Percentiles rank a stretch among this genome's conserved stretches.
These are phyloP conservation scores for Sorghum bicolor DNA, from an alignment of 176 grass and related monocot species.

Conservation along the genomic window DNA sequence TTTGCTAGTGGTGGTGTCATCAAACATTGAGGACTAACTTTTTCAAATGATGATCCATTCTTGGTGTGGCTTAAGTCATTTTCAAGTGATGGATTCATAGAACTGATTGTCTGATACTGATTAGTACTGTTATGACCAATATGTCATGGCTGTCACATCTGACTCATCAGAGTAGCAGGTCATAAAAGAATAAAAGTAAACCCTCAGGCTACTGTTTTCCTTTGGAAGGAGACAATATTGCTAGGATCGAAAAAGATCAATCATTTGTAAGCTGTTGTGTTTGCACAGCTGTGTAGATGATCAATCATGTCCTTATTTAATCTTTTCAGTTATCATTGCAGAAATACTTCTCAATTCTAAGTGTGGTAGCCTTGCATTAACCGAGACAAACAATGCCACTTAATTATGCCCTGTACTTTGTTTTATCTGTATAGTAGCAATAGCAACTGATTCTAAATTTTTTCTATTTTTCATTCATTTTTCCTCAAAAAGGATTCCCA, in stretches of 20 bases:
- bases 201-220: neutral
- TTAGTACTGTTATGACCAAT: neutral
- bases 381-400: neutral
- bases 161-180: neutral
- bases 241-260: neutral
- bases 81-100: neutral
- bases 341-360: neutral
- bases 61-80: neutral
- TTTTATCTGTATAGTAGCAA: neutral
- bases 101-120: neutral
- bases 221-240: neutral
- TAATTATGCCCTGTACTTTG: neutral
- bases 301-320: neutral
- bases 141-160: neutral
- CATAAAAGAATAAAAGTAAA: neutral
- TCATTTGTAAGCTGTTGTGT: neutral
- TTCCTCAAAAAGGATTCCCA: neutral
- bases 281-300: neutral
- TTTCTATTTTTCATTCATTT: neutral
- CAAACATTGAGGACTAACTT: neutral
- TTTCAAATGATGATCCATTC: neutral
- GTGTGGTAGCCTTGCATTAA: neutral
- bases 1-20: neutral
- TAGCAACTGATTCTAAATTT: neutral
- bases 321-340: neutral